Conservation (phyloP, 257 asterid species). For the Anisodus tanguticus region DNA sequence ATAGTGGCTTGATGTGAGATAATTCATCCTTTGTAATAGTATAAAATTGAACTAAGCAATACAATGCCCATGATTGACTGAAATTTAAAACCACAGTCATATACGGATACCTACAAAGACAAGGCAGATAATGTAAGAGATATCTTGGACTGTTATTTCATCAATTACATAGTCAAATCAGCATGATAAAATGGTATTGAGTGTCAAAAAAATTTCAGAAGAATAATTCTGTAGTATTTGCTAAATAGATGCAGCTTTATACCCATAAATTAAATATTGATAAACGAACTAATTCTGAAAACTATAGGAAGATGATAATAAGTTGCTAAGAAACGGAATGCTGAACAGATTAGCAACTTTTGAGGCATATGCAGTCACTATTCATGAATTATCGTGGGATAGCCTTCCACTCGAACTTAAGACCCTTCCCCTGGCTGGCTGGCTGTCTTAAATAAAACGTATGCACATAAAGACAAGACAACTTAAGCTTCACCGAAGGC, state of each 20-base stretch:
- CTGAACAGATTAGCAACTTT: neutral
- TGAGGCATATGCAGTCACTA: neutral
- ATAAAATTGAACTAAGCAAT: constrained; percentile 92
- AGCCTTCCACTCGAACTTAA: neutral
- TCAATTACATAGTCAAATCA: neutral
- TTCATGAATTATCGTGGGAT: neutral
- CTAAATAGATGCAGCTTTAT: constrained; percentile 21
- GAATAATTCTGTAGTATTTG: neutral
- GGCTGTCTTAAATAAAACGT: neutral
- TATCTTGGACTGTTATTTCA: neutral
- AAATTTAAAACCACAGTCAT: constrained; percentile 92
- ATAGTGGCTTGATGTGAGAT: constrained; percentile 91
- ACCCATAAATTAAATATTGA: neutral
- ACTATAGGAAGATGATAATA: neutral
- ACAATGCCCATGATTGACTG: constrained; percentile 99
- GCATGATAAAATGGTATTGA: neutral
- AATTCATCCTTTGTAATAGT: constrained; percentile 82
- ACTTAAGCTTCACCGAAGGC: neutral
- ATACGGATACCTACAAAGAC: constrained; percentile 79
- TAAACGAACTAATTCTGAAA: neutral
- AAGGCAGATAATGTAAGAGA: neutral
- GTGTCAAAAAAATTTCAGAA: neutral
- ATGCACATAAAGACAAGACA: neutral
- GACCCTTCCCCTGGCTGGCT: neutral
- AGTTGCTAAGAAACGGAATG: neutral